These are phyloP conservation scores for Boletus bicolor DNA, from an alignment of 768 basidiomycete species.

Conservation along the genomic window DNA sequence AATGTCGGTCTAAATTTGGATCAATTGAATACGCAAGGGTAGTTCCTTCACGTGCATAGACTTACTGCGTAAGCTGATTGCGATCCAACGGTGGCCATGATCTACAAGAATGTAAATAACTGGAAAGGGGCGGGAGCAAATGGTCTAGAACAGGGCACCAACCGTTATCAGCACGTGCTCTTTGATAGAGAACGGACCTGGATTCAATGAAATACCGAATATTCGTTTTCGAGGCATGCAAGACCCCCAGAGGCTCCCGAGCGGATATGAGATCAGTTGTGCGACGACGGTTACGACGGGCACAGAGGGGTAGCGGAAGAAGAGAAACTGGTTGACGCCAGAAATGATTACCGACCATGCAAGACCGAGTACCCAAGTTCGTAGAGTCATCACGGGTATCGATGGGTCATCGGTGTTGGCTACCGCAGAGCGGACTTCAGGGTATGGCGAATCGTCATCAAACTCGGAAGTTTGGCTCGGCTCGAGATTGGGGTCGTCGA, in stretches of 20 bases:
- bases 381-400: slow-evolving; percentile 60
- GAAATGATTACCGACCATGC: slow-evolving; percentile 63
- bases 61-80: slow-evolving; percentile 59
- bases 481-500: slow-evolving; percentile 30
- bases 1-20: slow-evolving; percentile 50
- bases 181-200: slow-evolving; percentile 74
- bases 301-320: slow-evolving; percentile 71
- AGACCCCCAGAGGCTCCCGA: slow-evolving; percentile 57
- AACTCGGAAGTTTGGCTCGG: slow-evolving; percentile 5
- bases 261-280: slow-evolving; percentile 67
- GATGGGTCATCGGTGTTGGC: slow-evolving; percentile 67
- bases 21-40: background rate
- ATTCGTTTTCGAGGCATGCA: slow-evolving; percentile 52
- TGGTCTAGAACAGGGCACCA: slow-evolving; percentile 29
- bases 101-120: slow-evolving; percentile 32
- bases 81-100: slow-evolving; percentile 58
- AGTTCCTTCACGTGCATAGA: slow-evolving; percentile 6
- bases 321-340: slow-evolving; percentile 73
- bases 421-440: slow-evolving; percentile 69
- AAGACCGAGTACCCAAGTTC: slow-evolving; percentile 72
- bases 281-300: slow-evolving; percentile 63
- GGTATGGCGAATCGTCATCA: slow-evolving; percentile 69
- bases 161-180: slow-evolving; percentile 70
- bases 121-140: slow-evolving; percentile 18
- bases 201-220: slow-evolving; percentile 63